Percentiles rank a stretch among this genome's conserved stretches.
Conservation (phyloP, 2,329 filamentous ascomycete genomes). For the Phoma sp. region DNA sequence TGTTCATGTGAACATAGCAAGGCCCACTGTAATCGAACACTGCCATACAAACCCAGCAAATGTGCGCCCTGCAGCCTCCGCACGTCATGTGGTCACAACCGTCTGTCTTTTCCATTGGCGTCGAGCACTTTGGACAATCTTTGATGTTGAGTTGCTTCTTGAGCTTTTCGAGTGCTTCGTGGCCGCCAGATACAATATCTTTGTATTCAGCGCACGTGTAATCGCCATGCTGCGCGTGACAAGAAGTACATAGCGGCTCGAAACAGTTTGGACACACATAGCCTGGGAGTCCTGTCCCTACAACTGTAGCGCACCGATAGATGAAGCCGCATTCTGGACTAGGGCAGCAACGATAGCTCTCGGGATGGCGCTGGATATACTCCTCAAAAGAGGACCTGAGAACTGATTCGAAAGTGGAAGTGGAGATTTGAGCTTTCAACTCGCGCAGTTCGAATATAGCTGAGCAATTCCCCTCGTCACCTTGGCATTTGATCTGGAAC, state of each 20-base stretch:
- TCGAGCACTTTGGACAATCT: conserved; percentile 44
- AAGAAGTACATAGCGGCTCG: conserved; percentile 28
- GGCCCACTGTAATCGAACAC: conserved; percentile 36
- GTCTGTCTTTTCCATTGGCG: conserved; percentile 52
- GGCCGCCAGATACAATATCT: conserved; percentile 26
- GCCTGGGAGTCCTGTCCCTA: conserved; percentile 3
- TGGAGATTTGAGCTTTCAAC: conserved; percentile 9
- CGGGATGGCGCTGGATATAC: conserved; percentile 12
- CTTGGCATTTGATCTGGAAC: conserved; percentile 18
- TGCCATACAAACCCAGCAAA: conserved; percentile 59
- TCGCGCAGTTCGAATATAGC: conserved; percentile 7
- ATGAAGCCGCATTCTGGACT: conserved; percentile 55
- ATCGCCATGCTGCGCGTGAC: conserved; percentile 25
- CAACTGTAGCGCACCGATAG: conserved; percentile 45
- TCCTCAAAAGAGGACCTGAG: conserved; percentile 17
- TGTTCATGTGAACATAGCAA: conserved; percentile 24
- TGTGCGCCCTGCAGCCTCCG: conserved; percentile 50
- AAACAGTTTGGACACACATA: conserved; percentile 51
- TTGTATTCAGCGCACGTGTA: conserved; percentile 35
- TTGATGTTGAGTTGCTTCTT: conserved; percentile 33
- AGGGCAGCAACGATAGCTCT: conserved; percentile 51
- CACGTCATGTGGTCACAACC: conserved; percentile 61
- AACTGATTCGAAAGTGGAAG: conserved; percentile 14
- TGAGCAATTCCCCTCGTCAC: conserved; percentile 11
- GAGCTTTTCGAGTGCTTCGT: conserved; percentile 19